phyloP scores from a whole-genome alignment of 768 basidiomycete genomes.

The Inosperma sp. region DNA sequence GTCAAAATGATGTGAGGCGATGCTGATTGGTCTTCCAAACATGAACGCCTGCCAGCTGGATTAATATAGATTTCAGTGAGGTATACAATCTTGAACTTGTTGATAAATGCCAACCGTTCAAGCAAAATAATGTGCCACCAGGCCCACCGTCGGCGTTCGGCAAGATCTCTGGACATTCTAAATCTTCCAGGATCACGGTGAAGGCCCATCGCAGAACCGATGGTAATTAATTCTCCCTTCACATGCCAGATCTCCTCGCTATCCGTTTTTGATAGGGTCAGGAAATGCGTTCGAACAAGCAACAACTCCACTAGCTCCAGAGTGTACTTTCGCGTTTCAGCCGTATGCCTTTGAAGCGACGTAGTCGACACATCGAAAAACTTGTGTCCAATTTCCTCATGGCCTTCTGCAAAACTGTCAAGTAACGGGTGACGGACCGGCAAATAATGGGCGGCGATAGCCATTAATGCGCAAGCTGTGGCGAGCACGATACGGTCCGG shows the following conservation, averaged over 20 bases:
- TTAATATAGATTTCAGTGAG: conserved; percentile 8
- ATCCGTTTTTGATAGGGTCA: conserved; percentile 68
- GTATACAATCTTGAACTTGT: conserved; percentile 10
- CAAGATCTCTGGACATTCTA: conserved; percentile 61
- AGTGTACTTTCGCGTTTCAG: conserved; percentile 55
- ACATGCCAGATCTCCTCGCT: conserved; percentile 80
- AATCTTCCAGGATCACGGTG: conserved; percentile 84
- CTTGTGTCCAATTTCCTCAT: conserved; percentile 57
- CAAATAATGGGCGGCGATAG: conserved; percentile 68
- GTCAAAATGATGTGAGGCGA: conserved; percentile 81
- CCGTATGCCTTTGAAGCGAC: conserved; percentile 57
- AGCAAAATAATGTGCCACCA: conserved; percentile 88
- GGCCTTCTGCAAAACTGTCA: conserved; percentile 44
- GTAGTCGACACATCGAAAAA: conserved; percentile 67
- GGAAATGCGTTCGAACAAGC: conserved; percentile 66
- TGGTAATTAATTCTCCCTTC: conserved; percentile 66
- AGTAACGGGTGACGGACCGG: conserved; percentile 61
- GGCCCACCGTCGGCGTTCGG: conserved; percentile 79
- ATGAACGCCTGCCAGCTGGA: conserved; percentile 85
- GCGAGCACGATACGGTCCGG: conserved; percentile 67
- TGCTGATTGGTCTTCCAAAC: conserved; percentile 73
- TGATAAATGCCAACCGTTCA: conserved; percentile 51
- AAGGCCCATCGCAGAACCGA: conserved; percentile 77
- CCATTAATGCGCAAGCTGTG: conserved; percentile 71
- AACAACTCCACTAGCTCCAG: conserved; percentile 75